These are phyloP conservation scores for Trichoderma asperellum DNA, from an alignment of 2,329 filamentous ascomycete genomes.

Conservation along the genomic window DNA sequence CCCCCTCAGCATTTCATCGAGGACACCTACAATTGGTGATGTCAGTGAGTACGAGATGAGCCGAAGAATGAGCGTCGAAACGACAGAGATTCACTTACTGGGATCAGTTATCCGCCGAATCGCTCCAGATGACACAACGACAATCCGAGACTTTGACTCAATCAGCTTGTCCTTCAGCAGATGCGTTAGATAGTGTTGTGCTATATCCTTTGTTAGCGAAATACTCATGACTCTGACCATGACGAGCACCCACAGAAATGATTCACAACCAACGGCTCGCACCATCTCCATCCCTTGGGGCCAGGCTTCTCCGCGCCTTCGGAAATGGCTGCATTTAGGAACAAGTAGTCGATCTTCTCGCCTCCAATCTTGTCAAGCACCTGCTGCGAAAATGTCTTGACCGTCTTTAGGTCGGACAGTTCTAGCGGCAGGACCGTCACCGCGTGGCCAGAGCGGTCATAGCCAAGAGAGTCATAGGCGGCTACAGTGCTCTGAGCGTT, in stretches of 20 bases:
- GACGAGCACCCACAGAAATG: conserved; percentile 50
- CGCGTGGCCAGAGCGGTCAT: conserved; percentile 46
- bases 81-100: conserved; percentile 35
- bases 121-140: conserved; percentile 57
- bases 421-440: conserved; percentile 55
- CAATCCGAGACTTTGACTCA: conserved; percentile 51
- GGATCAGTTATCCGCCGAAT: conserved; percentile 47
- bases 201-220: conserved; percentile 37
- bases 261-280: conserved; percentile 55
- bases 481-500: conserved; percentile 47
- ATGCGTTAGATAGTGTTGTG: conserved; percentile 58
- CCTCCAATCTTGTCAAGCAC: conserved; percentile 48
- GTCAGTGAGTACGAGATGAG: not conserved
- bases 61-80: not conserved
- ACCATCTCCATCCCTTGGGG: conserved; percentile 52
- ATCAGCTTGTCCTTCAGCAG: conserved; percentile 53
- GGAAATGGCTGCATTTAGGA: conserved; percentile 54
- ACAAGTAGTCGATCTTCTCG: conserved; percentile 51
- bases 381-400: conserved; percentile 52
- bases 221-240: not conserved
- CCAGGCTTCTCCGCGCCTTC: conserved; percentile 44
- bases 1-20: conserved; percentile 47
- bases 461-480: conserved; percentile 49
- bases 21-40: conserved; percentile 35
- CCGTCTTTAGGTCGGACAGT: conserved; percentile 49